Evolutionary conservation across 768 basidiomycete species (phyloP).

Genomic region (Roridomyces roridus): DNA sequence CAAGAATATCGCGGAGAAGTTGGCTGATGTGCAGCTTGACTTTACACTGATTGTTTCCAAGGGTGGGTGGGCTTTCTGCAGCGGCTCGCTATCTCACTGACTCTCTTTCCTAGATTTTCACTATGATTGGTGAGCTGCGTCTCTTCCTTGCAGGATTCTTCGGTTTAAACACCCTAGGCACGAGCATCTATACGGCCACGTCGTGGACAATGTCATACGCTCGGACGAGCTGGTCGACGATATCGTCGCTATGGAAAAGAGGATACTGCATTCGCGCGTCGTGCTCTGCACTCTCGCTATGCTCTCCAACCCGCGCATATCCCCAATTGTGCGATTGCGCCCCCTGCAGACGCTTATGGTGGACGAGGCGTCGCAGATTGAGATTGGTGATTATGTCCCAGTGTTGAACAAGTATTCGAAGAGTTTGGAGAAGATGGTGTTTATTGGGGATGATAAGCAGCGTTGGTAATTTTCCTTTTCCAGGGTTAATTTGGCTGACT

Average conservation of each 20-base stretch:
- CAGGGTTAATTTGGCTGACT: slow-evolving; percentile 15
- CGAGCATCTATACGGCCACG: slow-evolving; percentile 50
- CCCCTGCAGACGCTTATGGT: slow-evolving; percentile 50
- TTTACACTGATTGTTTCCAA: slow-evolving; percentile 52
- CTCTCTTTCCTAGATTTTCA: slow-evolving; percentile 38
- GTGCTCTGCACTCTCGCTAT: slow-evolving; percentile 57
- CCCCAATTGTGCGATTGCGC: slow-evolving; percentile 31
- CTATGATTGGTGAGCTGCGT: slow-evolving; percentile 44
- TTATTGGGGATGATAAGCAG: slow-evolving; percentile 56
- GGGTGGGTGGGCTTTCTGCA: slow-evolving; percentile 30
- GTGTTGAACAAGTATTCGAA: slow-evolving; percentile 41
- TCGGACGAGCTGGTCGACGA: slow-evolving; percentile 37
- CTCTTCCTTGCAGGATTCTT: neutral
- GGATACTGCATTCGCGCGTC: slow-evolving; percentile 37
- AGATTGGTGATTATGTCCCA: slow-evolving; percentile 48
- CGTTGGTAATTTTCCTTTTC: slow-evolving; percentile 11
- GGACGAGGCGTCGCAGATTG: slow-evolving; percentile 50
- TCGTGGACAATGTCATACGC: slow-evolving; percentile 42
- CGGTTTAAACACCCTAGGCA: slow-evolving; percentile 42
- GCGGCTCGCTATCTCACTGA: neutral
- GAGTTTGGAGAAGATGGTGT: slow-evolving; percentile 48
- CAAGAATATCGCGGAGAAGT: slow-evolving; percentile 55
- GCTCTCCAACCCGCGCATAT: slow-evolving; percentile 38
- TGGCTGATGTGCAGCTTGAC: slow-evolving; percentile 37
- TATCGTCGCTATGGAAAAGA: slow-evolving; percentile 14